These are phyloP conservation scores for Acephala macrosclerotiorum DNA, from an alignment of 2,329 filamentous ascomycete species.

Conservation along the genomic window DNA sequence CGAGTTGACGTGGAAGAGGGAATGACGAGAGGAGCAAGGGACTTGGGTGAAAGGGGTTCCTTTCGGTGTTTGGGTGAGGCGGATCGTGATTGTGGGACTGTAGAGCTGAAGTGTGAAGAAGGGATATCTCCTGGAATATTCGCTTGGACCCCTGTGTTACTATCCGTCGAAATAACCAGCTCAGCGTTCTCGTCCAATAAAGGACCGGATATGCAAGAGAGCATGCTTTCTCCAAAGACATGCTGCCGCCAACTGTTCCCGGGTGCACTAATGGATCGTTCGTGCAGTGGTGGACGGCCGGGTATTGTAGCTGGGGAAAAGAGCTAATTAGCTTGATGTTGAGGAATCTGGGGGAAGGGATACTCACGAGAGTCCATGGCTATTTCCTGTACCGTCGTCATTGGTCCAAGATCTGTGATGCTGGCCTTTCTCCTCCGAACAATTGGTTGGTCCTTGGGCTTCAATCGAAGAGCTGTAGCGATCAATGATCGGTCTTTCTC, in stretches of 20 bases:
- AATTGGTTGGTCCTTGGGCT: conserved; percentile 64
- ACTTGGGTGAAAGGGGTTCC: conserved; percentile 58
- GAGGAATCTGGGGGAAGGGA: background rate
- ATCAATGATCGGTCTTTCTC: conserved; percentile 47
- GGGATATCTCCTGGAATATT: conserved; percentile 19
- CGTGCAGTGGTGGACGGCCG: conserved; percentile 68
- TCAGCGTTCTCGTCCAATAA: conserved; percentile 46
- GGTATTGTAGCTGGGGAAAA: conserved; percentile 66
- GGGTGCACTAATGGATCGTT: conserved; percentile 70
- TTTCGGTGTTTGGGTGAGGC: conserved; percentile 40
- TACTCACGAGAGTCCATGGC: conserved; percentile 74
- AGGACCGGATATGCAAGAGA: conserved; percentile 44
- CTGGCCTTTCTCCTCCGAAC: conserved; percentile 68
- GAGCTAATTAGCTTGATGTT: conserved; percentile 22
- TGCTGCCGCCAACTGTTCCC: conserved; percentile 56
- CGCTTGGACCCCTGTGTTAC: conserved; percentile 21
- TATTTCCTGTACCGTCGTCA: conserved; percentile 73
- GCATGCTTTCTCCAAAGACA: conserved; percentile 46
- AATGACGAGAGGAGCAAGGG: conserved; percentile 64
- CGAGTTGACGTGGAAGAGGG: conserved; percentile 51
- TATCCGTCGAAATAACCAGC: conserved; percentile 30
- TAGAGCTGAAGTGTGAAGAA: conserved; percentile 9
- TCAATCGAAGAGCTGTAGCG: conserved; percentile 54
- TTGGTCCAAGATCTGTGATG: conserved; percentile 69
- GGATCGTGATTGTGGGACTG: conserved; percentile 24